Base-by-base conservation (phyloP, 306 rosid species). In the Abrus pulchellus region DNA sequence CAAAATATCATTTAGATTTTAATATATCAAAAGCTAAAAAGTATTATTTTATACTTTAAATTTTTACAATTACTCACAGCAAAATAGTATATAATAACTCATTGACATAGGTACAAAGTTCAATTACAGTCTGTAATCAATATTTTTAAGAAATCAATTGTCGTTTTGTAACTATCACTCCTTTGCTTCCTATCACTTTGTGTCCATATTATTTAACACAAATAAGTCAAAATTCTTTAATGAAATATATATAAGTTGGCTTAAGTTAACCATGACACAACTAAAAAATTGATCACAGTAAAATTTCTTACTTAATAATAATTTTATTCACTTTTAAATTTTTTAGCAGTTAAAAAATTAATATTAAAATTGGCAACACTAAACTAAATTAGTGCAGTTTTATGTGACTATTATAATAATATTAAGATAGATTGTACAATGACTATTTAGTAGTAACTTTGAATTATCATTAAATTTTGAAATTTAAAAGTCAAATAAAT, bases 151-250 rank as follows among this genome's bases (percentile, higher is more conserved):
- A 76, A 76, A 9, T 2, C 50, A 1, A 20, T 50, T 0, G 33
- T 74, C 44, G 32, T 43, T 59, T 74, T 57, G 27, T 40, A 40
- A 14, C 20, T 48, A 62, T 7, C 61, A 62, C 53, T 10, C 20
- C 20, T 20, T 20, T 20, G 1, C 11, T 30, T 74, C 79, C 33
- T 49, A 60, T 32, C 49, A 63, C 61, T 34, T n/a, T 33, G 4
- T 36, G 3, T 4, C 2, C 10, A 8, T 1, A 41, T 77, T 52
- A 65, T 50, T 38, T 59, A 38, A 36, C 13, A 27, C 7, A 76
- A 76, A 44, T 33, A 76, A 27, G 72, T 76, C 80, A 62, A 76
- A 61, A 76, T 34, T 34, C 0, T 76, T 50, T 49, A 48, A 33
- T 49, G 63, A 63, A 20, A 63, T 34, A 9, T 34, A 9, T 62